Evolutionary conservation across 768 basidiomycete genomes (phyloP), one percentile per base, ranked within the genome.

Genomic region (Auricularia auricula-judae): DNA sequence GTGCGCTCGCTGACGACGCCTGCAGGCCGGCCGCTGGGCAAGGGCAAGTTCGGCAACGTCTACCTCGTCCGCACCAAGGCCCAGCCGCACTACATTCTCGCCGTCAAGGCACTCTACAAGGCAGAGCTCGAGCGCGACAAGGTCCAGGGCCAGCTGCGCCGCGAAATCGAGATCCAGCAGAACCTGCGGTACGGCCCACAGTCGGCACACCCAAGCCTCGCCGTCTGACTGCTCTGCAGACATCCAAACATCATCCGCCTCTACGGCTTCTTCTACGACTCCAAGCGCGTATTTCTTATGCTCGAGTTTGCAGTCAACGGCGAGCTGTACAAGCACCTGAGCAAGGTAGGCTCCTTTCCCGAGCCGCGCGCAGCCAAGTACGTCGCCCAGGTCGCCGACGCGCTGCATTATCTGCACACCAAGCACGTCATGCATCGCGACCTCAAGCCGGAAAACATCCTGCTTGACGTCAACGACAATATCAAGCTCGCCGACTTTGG

Each of bases 21-120:
- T 18, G 47, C 47, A 51, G 47, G 47, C 21, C 47, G 47, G 2
- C 47, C 56, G 56, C 56, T 59, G 16, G 56, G 56, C 56, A 59
- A 59, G 29, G 56, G 56, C 56, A 59, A 59, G 29, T 59, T 59
- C 29, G 56, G 56, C 56, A 89, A 93, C 2, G 97, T 99, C 33
- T 98, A 99, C 80, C 95, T 98, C 88, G 93, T 96, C 29, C 56
- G 34, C 23, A 59, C 34, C 3, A 59, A 95, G 74, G 74, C 79
- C 66, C 83, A 87, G 65, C 93, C 94, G 1, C 84, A 87, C 66
- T 98, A 91, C 79, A 96, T 98, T 72, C 85, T 98, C 70, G 96
- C 96, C 29, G 86, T 98, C 47, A 51, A 51, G 69, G 78, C 78
- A 64, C 65, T 80, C 63, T 76, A 78, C 70, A 81, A 81, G 68